Conservation (phyloP, 202 grass and related monocot genomes). For the Carex sylvatica region DNA sequence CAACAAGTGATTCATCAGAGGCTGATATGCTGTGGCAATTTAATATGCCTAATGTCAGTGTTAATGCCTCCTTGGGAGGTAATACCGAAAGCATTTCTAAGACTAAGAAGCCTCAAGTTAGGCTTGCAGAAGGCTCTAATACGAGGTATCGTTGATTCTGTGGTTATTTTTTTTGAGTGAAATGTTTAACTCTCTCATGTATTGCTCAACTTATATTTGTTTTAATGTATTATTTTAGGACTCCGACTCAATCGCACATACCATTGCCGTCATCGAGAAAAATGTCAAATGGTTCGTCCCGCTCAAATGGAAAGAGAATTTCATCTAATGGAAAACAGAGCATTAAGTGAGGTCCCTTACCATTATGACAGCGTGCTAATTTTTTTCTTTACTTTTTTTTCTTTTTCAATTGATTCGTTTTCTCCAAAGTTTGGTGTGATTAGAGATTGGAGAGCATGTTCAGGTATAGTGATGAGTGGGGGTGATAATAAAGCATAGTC, state of each 20-base stretch:
- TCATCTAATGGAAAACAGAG: constrained; percentile 66
- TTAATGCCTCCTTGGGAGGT: constrained; percentile 33
- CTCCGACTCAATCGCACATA: constrained; percentile 64
- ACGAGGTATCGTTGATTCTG: constrained; percentile 58
- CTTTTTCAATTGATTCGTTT: constrained; percentile 25
- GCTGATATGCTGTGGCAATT: constrained; percentile 93
- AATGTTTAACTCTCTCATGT: constrained; percentile 10
- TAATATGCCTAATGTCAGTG: constrained; percentile 69
- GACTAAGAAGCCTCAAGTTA: constrained; percentile 82
- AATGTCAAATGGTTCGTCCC: constrained; percentile 53
- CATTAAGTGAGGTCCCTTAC: constrained; percentile 47
- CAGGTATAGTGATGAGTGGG: constrained; percentile 52
- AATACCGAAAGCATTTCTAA: constrained; percentile 54
- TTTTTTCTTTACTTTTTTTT: constrained; percentile 38
- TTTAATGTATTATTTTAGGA: constrained; percentile 42
- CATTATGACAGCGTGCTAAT: constrained; percentile 37
- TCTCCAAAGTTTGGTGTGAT: constrained; percentile 46
- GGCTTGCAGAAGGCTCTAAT: constrained; percentile 57
- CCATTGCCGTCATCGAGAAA: constrained; percentile 74
- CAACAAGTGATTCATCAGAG: constrained; percentile 99
- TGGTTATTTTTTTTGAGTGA: neutral
- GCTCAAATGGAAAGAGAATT: constrained; percentile 63
- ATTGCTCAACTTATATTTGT: neutral
- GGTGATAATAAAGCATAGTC: constrained; percentile 23
- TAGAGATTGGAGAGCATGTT: constrained; percentile 45